Percentiles rank a stretch among this genome's conserved stretches.
Conservation (phyloP, 192 early-diverging fungal genomes). For the Linnemannia zychae region DNA sequence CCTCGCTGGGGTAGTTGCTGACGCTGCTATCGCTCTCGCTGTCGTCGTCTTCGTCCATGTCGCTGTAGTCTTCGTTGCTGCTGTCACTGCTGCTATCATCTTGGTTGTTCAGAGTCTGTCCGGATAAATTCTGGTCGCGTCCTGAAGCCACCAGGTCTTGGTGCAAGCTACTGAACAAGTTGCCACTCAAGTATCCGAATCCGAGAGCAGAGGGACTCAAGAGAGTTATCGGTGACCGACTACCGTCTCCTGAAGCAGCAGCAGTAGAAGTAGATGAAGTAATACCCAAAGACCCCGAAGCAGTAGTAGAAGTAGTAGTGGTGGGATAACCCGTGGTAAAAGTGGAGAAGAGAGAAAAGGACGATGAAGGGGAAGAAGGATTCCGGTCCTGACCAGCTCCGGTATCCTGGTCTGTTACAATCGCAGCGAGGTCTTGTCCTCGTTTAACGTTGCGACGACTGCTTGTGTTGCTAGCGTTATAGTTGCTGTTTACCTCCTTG, state of each 20-base stretch:
- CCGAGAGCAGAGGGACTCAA: neutral
- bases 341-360: neutral
- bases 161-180: slow-evolving; percentile 20
- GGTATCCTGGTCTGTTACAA: neutral
- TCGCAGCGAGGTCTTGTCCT: neutral
- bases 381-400: neutral
- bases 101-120: neutral
- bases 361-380: neutral
- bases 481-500: slow-evolving; percentile 19
- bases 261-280: neutral
- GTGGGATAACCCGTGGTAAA: neutral
- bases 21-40: slow-evolving; percentile 44
- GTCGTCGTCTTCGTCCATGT: slow-evolving; percentile 31
- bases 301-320: neutral
- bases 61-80: slow-evolving; percentile 34
- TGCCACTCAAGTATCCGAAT: slow-evolving; percentile 26
- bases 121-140: slow-evolving; percentile 4
- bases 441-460: too few species aligned
- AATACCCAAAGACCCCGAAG: slow-evolving; percentile 1
- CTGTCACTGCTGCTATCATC: slow-evolving; percentile 1
- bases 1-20: slow-evolving; percentile 26
- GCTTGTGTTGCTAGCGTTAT: neutral
- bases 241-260: neutral
- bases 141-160: neutral
- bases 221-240: neutral